Percentiles rank a stretch among this genome's conserved stretches.
Evolutionary conservation across 2,329 filamentous ascomycete species (phyloP).

Genomic region (Nemania abortiva): DNA sequence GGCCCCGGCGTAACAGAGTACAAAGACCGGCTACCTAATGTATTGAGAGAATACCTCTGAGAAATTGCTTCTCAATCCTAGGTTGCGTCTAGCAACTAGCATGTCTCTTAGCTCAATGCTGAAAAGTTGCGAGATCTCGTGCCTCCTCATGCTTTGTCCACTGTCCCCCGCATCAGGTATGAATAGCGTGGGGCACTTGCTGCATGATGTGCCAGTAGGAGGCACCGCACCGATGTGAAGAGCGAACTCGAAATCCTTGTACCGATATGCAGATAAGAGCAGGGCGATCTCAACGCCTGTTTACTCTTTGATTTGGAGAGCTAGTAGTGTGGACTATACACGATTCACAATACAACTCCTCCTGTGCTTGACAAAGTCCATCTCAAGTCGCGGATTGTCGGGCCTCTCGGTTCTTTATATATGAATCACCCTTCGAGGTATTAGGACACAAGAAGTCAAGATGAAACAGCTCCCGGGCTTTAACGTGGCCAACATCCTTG

Average conservation of each 20-base stretch:
- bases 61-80: no score
- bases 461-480: constrained; percentile 51
- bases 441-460: constrained; percentile 9
- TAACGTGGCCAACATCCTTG: constrained; percentile 51
- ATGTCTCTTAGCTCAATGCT: background rate
- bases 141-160: background rate
- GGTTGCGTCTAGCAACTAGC: background rate
- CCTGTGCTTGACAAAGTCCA: background rate
- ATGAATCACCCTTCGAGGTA: background rate
- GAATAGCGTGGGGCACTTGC: constrained; percentile 11
- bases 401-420: background rate
- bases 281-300: background rate
- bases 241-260: background rate
- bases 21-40: background rate
- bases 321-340: background rate
- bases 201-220: constrained; percentile 2
- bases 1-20: background rate
- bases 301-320: background rate
- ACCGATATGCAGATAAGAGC: background rate
- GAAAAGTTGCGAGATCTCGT: background rate
- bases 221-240: background rate
- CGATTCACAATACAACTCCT: background rate
- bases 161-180: constrained; percentile 4
- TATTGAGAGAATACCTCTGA: background rate
- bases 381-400: background rate